Conservation (phyloP, 805 yeast genomes). For the Diddensiella caesifluorescens region DNA sequence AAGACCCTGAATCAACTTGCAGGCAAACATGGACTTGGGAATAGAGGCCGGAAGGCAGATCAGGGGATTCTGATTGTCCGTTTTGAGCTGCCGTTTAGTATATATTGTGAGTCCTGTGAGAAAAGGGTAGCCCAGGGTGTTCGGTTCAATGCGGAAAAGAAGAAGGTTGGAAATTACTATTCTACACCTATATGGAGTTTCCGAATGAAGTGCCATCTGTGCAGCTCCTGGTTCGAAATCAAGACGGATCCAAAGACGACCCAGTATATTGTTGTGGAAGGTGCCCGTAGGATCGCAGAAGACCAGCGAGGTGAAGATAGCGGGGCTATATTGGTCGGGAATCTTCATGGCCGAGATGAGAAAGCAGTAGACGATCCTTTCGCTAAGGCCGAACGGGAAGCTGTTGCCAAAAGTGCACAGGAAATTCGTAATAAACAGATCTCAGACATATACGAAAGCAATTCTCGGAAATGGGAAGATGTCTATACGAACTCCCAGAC, state of each 20-base stretch:
- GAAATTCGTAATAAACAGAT: slow-evolving; percentile 14
- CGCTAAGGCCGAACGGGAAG: slow-evolving; percentile 19
- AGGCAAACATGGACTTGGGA: slow-evolving; percentile 27
- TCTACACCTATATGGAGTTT: slow-evolving; percentile 30
- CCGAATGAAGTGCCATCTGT: slow-evolving; percentile 27
- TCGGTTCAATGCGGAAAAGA: slow-evolving; percentile 32
- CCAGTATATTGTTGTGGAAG: slow-evolving; percentile 22
- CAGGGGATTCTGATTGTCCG: slow-evolving; percentile 28
- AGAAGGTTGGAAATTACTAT: slow-evolving; percentile 26
- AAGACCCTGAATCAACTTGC: slow-evolving; percentile 27
- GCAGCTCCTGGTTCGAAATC: slow-evolving; percentile 25
- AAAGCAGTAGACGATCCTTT: slow-evolving; percentile 13
- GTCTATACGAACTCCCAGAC: slow-evolving; percentile 24
- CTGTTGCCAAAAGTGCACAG: slow-evolving; percentile 5
- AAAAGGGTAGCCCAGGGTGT: slow-evolving; percentile 27
- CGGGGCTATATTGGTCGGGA: slow-evolving; percentile 2
- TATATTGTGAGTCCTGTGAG: slow-evolving; percentile 27
- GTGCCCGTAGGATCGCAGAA: slow-evolving; percentile 19
- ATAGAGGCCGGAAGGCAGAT: slow-evolving; percentile 24
- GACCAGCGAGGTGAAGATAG: slow-evolving; percentile 13
- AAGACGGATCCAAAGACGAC: slow-evolving; percentile 32
- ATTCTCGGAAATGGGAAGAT: slow-evolving; percentile 25
- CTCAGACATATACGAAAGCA: slow-evolving; percentile 16
- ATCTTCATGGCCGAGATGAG: neutral
- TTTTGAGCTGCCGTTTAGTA: slow-evolving; percentile 30